Base-by-base conservation (phyloP, 257 asterid genomes). In the Craterostigma plantagineum region DNA sequence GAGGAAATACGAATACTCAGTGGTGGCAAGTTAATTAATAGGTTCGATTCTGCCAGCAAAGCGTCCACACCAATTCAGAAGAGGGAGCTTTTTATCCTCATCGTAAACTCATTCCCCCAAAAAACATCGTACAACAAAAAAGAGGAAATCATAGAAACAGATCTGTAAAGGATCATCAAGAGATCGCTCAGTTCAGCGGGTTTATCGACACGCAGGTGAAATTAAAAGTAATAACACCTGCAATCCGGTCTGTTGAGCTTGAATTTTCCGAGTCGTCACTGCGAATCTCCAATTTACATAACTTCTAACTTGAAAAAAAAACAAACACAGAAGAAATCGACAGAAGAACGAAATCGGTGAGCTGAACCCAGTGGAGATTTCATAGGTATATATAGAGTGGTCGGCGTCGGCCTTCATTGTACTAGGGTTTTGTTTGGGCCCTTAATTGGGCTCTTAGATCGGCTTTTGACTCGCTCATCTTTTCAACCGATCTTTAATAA, bases 1-100 rank as follows among this genome's bases (percentile, higher is more conserved):
- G 16, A 15, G 18, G 14, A 51, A 51, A 44, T 30, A 33, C 46
- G 38, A 11, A 6, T 11, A 40, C 83, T 77, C 87, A 77, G 92
- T 55, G 51, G 46, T 60, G 93, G 94, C 91, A 40, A 66, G 33
- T 35, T 33, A 39, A 14, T 16, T 58, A 0, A 41, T 63, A 39
- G 95, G 95, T 84, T 84, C 95, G 93, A 83, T 83, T 83, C 93
- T 65, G 77, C 95, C 93, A 58, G 81, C 84, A 38, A 49, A 54
- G 10, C 52, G 37, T 76, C 92, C 83, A 67, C 92, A 79, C 57
- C 48, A 35, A 2, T 27, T 76, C 92, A 73, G 92, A 69, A 84
- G 93, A 84, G 95, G 90, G 95, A 84, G 95, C 93, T 71, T 83
- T 16, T 18, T 55, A 65, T 84, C 92, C 52, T 84, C 93, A 71